Evolutionary conservation across 371 early-diverging fungal genomes (phyloP).

Genomic region (Thermomucor indicae-seudaticae): DNA sequence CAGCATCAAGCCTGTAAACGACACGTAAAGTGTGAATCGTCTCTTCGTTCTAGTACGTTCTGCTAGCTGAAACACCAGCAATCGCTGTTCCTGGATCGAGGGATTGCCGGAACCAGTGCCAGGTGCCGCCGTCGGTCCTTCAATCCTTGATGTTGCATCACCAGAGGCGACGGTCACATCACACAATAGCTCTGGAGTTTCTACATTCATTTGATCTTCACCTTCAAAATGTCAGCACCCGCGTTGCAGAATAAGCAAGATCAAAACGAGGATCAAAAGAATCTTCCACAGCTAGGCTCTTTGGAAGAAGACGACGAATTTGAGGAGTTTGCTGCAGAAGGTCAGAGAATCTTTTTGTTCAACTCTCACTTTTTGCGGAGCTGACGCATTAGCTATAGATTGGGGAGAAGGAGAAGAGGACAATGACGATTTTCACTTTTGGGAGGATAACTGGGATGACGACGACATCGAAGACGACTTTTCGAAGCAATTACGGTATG

Average conservation of each 20-base stretch:
- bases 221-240: constrained; percentile 5
- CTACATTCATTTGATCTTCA: no score
- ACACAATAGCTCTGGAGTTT: no score
- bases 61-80: no score
- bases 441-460: constrained; percentile 94
- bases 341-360: constrained; percentile 28
- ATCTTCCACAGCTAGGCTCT: constrained; percentile 54
- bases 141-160: no score
- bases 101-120: no score
- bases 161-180: no score
- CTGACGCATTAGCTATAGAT: constrained; percentile 43
- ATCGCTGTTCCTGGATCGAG: no score
- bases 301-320: constrained; percentile 93
- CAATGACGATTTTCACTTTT: constrained; percentile 67
- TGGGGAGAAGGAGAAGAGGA: constrained; percentile 83
- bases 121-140: no score
- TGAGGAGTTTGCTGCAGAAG: constrained; percentile 87
- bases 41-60: no score
- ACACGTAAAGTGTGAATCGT: no score
- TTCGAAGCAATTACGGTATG: constrained; percentile 77
- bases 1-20: no score
- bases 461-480: constrained; percentile 90
- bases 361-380: background rate
- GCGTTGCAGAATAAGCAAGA: constrained; percentile 26
- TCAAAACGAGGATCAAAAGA: constrained; percentile 27